phyloP scores from a whole-genome alignment of 2,329 filamentous ascomycete genomes.

The Arthroderma uncinatum region DNA sequence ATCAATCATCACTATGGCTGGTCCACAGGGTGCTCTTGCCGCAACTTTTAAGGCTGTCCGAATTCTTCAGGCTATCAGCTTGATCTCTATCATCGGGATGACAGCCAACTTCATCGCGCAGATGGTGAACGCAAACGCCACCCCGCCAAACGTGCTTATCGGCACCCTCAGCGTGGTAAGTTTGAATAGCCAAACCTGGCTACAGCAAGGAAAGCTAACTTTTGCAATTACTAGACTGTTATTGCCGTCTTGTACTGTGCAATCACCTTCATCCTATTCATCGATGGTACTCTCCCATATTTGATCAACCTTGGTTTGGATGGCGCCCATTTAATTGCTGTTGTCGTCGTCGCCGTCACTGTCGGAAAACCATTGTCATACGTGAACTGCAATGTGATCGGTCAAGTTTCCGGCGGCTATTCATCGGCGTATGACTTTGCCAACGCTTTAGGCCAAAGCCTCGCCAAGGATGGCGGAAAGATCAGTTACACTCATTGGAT shows the following conservation, averaged over 20 bases:
- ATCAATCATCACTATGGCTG: constrained; percentile 35
- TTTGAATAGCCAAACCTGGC: constrained; percentile 17
- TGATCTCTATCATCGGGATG: constrained; percentile 69
- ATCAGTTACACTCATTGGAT: constrained; percentile 46
- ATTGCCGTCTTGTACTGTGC: constrained; percentile 68
- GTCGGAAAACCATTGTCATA: constrained; percentile 72
- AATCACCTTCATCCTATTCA: constrained; percentile 71
- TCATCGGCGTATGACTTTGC: constrained; percentile 46
- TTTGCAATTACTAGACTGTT: constrained; percentile 48
- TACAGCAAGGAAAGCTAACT: background rate
- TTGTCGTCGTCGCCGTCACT: constrained; percentile 64
- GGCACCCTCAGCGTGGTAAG: constrained; percentile 70
- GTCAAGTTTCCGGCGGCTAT: constrained; percentile 34
- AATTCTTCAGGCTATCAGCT: constrained; percentile 56
- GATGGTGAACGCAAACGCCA: constrained; percentile 55
- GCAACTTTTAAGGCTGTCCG: constrained; percentile 67
- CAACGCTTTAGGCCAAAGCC: constrained; percentile 41
- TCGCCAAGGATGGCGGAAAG: constrained; percentile 41
- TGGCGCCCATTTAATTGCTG: constrained; percentile 58
- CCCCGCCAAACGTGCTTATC: constrained; percentile 61
- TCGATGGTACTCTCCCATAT: constrained; percentile 64
- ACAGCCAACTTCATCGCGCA: constrained; percentile 70
- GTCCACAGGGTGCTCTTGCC: constrained; percentile 58
- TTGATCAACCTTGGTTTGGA: constrained; percentile 59
- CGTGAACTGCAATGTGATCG: constrained; percentile 56